These are phyloP conservation scores for Trichoderma sp. DNA, from an alignment of 2,329 filamentous ascomycete species.

Conservation along the genomic window DNA sequence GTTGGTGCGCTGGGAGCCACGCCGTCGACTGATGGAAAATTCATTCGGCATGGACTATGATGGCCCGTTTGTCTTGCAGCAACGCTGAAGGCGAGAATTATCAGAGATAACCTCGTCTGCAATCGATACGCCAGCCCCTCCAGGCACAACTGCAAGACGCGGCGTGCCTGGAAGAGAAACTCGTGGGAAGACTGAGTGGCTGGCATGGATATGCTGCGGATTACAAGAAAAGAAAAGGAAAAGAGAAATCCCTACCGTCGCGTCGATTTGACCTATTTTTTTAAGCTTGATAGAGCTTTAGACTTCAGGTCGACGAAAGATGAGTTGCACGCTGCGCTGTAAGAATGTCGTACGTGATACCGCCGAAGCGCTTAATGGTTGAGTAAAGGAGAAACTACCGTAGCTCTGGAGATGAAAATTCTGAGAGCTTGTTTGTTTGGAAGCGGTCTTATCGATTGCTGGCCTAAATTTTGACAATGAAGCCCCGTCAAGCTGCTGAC, in stretches of 20 bases:
- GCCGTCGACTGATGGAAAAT: slow-evolving; percentile 40
- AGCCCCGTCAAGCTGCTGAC: too few species aligned
- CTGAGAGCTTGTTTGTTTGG: too few species aligned
- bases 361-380: not conserved
- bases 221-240: not conserved
- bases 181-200: slow-evolving; percentile 32
- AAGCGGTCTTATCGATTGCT: too few species aligned
- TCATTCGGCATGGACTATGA: slow-evolving; percentile 56
- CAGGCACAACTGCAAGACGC: slow-evolving; percentile 41
- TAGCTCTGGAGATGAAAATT: too few species aligned
- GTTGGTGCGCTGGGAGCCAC: slow-evolving; percentile 55
- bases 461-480: too few species aligned
- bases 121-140: slow-evolving; percentile 40
- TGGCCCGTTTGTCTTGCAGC: slow-evolving; percentile 53
- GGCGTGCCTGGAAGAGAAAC: slow-evolving; percentile 41
- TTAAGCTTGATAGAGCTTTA: not conserved
- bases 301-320: not conserved
- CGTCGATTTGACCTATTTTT: not conserved
- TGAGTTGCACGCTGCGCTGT: rapidly evolving
- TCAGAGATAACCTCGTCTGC: not conserved
- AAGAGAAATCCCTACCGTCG: slow-evolving; percentile 10
- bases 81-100: slow-evolving; percentile 26
- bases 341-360: not conserved
- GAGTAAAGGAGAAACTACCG: too few species aligned
- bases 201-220: slow-evolving; percentile 22